Conservation (phyloP, 148 eudicot species). For the Chenopodium quinoa region DNA sequence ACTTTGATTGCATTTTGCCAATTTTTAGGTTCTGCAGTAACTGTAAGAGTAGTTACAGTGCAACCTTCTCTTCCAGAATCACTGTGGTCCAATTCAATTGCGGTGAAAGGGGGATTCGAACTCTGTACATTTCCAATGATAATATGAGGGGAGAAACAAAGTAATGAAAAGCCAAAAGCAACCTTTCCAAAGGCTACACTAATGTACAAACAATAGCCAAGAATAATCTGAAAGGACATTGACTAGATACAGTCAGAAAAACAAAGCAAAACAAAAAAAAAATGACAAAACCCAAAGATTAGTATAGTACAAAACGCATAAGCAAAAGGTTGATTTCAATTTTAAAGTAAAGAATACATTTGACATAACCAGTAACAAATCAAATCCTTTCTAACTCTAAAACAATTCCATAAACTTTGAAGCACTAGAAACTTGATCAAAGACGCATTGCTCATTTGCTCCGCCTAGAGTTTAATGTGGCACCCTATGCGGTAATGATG, state of each 20-base stretch:
- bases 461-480: not conserved
- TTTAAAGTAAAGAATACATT: not conserved
- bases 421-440: not conserved
- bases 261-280: not conserved
- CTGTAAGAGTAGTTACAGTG: conserved; percentile 97
- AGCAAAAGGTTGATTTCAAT: conserved; percentile 1
- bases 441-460: not conserved
- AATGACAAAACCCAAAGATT: not conserved
- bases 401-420: not conserved
- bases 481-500: not conserved
- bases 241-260: not conserved
- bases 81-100: conserved; percentile 98
- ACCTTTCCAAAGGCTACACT: not conserved
- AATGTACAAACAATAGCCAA: conserved; percentile 11
- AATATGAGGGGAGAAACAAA: not conserved
- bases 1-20: conserved; percentile 94
- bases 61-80: conserved; percentile 99
- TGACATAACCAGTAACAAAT: not conserved
- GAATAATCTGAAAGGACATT: not conserved
- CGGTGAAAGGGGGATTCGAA: conserved; percentile 95
- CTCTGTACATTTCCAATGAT: conserved; percentile 48
- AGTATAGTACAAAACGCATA: not conserved
- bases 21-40: conserved; percentile 92
- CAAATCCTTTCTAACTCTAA: not conserved
- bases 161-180: not conserved